Base-by-base conservation (phyloP, 2,329 filamentous ascomycete genomes). In the Colletotrichum sidae region DNA sequence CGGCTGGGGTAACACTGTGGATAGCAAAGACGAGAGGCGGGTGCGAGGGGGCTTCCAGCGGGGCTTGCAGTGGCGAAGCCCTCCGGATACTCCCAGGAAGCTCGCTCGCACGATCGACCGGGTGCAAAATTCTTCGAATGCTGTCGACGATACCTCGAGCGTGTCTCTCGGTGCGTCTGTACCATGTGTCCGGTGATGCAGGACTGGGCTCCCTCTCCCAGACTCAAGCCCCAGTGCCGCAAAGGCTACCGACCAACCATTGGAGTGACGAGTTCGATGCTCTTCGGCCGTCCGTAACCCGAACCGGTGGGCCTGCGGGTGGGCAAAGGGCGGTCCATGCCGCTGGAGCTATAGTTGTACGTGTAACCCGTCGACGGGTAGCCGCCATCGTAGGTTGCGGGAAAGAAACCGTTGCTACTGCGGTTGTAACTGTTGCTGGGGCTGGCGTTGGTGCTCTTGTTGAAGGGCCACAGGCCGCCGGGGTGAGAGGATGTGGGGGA, bases 261-360 rank as follows among this genome's bases (percentile, higher is more conserved):
- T 39, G 88, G 87, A 55, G 87, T 88, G 49, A 90, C 86, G 25
- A 90, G 80, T 76, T 90, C 87, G 70, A 89, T 87, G 77, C 86
- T 89, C 76, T 84, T 88, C 39, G 86, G 86, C 51, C 87, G 80
- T 69, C 85, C 81, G 75, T 87, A 87, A 44, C 80, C 78, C 42
- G 82, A 79, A 39, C 62, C 62, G 35, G 62, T 62, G 4, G 86
- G 85, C 54, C 83, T 81, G 52, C 87, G 82, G 9, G 81, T 81
- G 12, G 88, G 87, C 33, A 89, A 76, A 7, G 87, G 88, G 8
- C 87, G 80, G 67, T 88, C 86, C 70, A 81, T 78, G 50, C 78
- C 78, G 53, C 71, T 69, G 42, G 72, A 72, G 53, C 73, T 74
- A 62, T 79, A 77, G 44, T 77, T 78, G 72, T 84, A 83, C 47